phyloP scores from a whole-genome alignment of 2,329 filamentous ascomycete genomes.

The Botrytis elliptica region DNA sequence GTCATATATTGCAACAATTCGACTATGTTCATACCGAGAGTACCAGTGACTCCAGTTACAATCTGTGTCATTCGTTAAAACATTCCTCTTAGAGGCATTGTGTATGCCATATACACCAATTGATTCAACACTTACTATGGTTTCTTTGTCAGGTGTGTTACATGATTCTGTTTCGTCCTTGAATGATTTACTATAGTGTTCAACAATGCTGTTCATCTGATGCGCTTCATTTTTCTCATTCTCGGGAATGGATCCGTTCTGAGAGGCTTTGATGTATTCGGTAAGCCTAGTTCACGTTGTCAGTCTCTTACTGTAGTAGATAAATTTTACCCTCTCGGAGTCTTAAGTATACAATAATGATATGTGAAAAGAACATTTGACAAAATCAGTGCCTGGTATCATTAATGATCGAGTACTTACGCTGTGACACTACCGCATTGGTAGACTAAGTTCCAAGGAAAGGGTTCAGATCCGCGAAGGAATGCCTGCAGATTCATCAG shows the following conservation, averaged over 20 bases:
- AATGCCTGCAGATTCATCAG: conserved; percentile 11
- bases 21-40: conserved; percentile 52
- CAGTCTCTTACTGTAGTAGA: not conserved
- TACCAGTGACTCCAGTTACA: conserved; percentile 51
- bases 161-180: not conserved
- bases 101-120: not conserved
- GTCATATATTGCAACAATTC: conserved; percentile 37
- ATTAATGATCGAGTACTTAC: conserved; percentile 36
- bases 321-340: no score
- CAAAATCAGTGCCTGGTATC: not conserved
- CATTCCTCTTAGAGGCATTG: not conserved
- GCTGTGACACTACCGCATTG: conserved; percentile 54
- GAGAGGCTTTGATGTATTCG: conserved; percentile 13
- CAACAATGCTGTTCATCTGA: not conserved
- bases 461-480: conserved; percentile 6
- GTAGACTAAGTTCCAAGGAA: conserved; percentile 60
- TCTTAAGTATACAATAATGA: not conserved
- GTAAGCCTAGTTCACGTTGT: not conserved
- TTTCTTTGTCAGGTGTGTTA: not conserved
- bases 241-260: not conserved
- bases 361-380: not conserved
- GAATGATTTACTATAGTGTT: not conserved
- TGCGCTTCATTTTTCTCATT: conserved; percentile 1
- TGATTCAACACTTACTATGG: not conserved
- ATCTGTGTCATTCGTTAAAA: conserved; percentile 32